Base-by-base conservation (phyloP, 23 red algal genomes). In the Gracilaria gracilis region DNA sequence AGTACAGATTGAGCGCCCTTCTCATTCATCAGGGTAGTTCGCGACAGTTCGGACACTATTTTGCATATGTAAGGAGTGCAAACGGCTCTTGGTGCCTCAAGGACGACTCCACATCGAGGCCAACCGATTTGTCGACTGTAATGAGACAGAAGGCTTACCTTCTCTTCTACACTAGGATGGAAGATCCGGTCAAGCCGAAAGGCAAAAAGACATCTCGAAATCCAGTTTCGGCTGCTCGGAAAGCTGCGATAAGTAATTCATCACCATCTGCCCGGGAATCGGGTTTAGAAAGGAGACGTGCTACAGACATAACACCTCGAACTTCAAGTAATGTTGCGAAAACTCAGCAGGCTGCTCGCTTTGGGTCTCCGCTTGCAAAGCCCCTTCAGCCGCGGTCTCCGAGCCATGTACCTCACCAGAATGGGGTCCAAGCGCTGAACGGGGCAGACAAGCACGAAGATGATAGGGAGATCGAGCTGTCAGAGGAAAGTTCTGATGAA, bases 81-180 rank as follows among this genome's bases (percentile, higher is more conserved):
- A 80, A 90, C 28, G 94, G 94, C 40, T 58, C 59, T 11, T 99
- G 97, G 97, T 91, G 64, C 57, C 86, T 91, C 40, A 93, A 95
- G 54, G 91, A 99, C 73, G 97, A 99, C 65, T 74, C 86, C 50
- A 65, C 59, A 0, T 67, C 80, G 9, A 62, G 69, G 14, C n/a
- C 51, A 9, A 94, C 95, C 2, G 61, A 57, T 20, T 42, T 76
- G 47, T 81, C 61, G 13, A 57, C 87, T 11, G 96, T 84, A 20
- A 34, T 98, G 27, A 73, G 46, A 24, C 96, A 98, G 83, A 75
- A 84, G 29, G 96, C 91, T 4, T 98, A 98, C 55, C 51, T 98
- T 27, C 84, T 98, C 36, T 98, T 98, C 71, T 98, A 98, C 46
- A 38, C 85, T 1, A 86, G 96, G 34, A 25, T 90, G 13, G 59